A percentile compares a stretch with the other conserved stretches of the same genome.
phyloP scores from a whole-genome alignment of 1,284 basidiomycete species.

The Trichosporon faecale region DNA sequence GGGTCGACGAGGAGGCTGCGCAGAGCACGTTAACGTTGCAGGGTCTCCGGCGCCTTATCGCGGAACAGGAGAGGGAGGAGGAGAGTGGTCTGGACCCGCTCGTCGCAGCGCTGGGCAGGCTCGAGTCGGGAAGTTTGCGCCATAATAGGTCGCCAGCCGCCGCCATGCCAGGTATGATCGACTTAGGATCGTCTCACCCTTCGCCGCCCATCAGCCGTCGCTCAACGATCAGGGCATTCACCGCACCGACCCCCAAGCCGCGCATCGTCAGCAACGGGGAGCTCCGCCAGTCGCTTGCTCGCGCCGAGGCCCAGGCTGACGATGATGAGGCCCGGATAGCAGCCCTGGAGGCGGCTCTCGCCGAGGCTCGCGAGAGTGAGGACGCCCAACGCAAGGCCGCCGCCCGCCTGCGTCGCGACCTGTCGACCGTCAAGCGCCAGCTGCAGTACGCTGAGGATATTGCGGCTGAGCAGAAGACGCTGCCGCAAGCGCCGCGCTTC shows the following conservation, averaged over 20 bases:
- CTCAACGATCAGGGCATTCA: neutral
- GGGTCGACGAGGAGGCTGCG: slow-evolving; percentile 15
- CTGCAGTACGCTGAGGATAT: slow-evolving; percentile 33
- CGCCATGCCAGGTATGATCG: slow-evolving; percentile 4
- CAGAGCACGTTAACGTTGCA: slow-evolving; percentile 22
- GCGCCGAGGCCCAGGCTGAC: slow-evolving; percentile 25
- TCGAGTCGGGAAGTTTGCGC: slow-evolving; percentile 9
- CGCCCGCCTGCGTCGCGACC: slow-evolving; percentile 36
- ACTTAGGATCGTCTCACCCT: neutral
- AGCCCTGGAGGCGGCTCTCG: slow-evolving; percentile 37
- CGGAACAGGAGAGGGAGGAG: slow-evolving; percentile 20
- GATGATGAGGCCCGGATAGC: slow-evolving; percentile 37
- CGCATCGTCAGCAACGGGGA: slow-evolving; percentile 1
- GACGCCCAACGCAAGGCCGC: slow-evolving; percentile 40
- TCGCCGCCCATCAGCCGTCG: neutral
- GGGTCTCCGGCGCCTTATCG: slow-evolving; percentile 19
- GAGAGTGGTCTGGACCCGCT: neutral
- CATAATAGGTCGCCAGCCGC: slow-evolving; percentile 3
- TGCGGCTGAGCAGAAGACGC: slow-evolving; percentile 14
- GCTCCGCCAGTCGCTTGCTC: slow-evolving; percentile 10
- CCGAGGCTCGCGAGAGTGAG: slow-evolving; percentile 40
- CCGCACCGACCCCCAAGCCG: neutral
- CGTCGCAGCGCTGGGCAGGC: neutral
- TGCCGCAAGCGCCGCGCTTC: slow-evolving; percentile 11
- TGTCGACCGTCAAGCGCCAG: slow-evolving; percentile 37